phyloP scores from a whole-genome alignment of 371 early-diverging fungal species.

The Circinella umbellata region DNA sequence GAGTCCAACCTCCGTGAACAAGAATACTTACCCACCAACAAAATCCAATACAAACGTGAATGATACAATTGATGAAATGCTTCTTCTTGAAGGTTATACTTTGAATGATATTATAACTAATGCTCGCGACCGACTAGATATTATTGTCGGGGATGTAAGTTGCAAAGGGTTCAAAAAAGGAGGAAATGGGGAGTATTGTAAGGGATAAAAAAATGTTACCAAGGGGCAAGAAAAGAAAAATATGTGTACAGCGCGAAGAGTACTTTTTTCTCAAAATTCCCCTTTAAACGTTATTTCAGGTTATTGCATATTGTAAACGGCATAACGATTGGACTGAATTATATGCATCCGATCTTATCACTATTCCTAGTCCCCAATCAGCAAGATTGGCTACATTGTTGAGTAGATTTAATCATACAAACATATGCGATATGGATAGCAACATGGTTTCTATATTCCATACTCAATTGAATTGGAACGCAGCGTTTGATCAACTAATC shows the following conservation, averaged over 20 bases:
- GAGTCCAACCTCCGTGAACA: slow-evolving; percentile 25
- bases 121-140: slow-evolving; percentile 39
- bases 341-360: slow-evolving; percentile 22
- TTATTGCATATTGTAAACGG: slow-evolving; percentile 36
- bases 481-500: slow-evolving; percentile 29
- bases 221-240: not conserved
- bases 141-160: slow-evolving; percentile 40
- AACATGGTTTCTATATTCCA: slow-evolving; percentile 31
- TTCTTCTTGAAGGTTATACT: slow-evolving; percentile 32
- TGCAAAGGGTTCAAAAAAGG: not conserved
- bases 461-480: slow-evolving; percentile 36
- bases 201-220: not conserved
- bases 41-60: slow-evolving; percentile 2
- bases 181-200: not conserved
- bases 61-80: slow-evolving; percentile 16
- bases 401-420: slow-evolving; percentile 38
- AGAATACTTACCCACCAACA: slow-evolving; percentile 9
- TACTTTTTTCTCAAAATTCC: not conserved
- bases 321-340: slow-evolving; percentile 41
- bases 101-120: slow-evolving; percentile 34
- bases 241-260: not conserved
- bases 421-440: slow-evolving; percentile 33
- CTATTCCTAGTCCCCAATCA: slow-evolving; percentile 10
- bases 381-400: slow-evolving; percentile 28
- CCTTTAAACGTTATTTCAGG: slow-evolving; percentile 21